Conservation (phyloP, 176 grass and related monocot genomes). For the Tillandsia leiboldiana region DNA sequence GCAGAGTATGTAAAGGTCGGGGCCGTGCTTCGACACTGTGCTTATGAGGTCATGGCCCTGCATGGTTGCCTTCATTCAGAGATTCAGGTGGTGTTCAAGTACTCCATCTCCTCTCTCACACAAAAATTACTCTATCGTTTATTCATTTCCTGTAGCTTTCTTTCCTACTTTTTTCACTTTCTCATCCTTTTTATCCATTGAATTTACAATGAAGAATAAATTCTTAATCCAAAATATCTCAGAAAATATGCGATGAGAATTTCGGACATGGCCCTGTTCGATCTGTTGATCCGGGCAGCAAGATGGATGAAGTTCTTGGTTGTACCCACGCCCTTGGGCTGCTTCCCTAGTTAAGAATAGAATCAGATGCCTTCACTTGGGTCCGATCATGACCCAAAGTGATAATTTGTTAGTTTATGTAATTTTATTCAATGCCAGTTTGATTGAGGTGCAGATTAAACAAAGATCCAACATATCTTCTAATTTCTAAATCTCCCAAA, state of each 20-base stretch:
- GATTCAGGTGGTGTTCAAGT: constrained; percentile 45
- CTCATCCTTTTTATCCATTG: no score
- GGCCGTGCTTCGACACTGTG: constrained; percentile 51
- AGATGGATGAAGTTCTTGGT: background rate
- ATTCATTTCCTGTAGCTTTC: no score
- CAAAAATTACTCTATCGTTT: no score
- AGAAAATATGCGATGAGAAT: background rate
- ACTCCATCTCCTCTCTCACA: background rate
- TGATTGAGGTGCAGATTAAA: no score
- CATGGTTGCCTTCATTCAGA: constrained; percentile 73
- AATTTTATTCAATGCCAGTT: no score
- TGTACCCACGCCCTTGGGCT: background rate
- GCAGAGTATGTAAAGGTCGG: constrained; percentile 53
- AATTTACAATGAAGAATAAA: no score
- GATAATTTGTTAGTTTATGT: background rate
- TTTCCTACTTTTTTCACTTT: no score
- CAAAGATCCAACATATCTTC: background rate
- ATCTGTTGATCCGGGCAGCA: background rate
- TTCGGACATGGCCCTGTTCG: background rate
- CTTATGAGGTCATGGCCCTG: constrained; percentile 77
- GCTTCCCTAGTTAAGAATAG: constrained; percentile 14
- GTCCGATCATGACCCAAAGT: background rate
- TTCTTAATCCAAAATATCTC: no score
- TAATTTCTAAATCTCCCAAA: background rate
- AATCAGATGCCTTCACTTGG: constrained; percentile 19